These are phyloP conservation scores for Picea abies DNA, from an alignment of 83 land plant species.

Conservation along the genomic window DNA sequence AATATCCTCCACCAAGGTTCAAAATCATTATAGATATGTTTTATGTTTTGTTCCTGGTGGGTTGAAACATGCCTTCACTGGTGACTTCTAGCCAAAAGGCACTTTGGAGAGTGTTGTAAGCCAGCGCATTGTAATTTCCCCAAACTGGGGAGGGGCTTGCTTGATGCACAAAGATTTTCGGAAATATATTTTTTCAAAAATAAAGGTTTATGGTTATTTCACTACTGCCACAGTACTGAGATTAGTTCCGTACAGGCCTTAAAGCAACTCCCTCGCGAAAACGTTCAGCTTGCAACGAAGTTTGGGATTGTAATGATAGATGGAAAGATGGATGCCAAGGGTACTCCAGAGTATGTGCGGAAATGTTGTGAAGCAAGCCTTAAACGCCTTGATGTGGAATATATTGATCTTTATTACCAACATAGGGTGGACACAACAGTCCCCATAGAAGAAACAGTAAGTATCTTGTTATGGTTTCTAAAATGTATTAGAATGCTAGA, in stretches of 20 bases:
- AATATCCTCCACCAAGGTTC: too few species aligned
- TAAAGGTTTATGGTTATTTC: too few species aligned
- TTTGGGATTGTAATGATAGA: slow-evolving; percentile 27
- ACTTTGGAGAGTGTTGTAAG: too few species aligned
- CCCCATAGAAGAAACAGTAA: slow-evolving; percentile 68
- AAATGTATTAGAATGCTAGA: background rate
- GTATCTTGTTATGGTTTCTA: background rate
- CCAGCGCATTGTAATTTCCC: too few species aligned
- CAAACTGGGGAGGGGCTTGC: too few species aligned
- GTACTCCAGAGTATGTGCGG: slow-evolving; percentile 54
- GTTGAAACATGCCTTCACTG: too few species aligned
- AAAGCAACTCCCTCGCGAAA: slow-evolving; percentile 45
- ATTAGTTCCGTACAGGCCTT: slow-evolving; percentile 21
- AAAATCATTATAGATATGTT: too few species aligned
- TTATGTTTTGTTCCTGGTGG: too few species aligned
- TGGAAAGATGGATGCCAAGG: slow-evolving; percentile 30
- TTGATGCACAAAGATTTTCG: too few species aligned
- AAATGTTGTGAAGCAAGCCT: slow-evolving; percentile 66
- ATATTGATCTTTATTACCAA: slow-evolving; percentile 66
- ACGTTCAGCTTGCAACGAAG: slow-evolving; percentile 49
- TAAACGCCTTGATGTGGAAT: slow-evolving; percentile 58
- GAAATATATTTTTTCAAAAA: too few species aligned
- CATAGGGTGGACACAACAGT: slow-evolving; percentile 59
- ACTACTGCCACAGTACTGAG: background rate
- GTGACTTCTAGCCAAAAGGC: too few species aligned